phyloP scores from a whole-genome alignment of 352 stramenopile species.

The Stramenopiles sp. region DNA sequence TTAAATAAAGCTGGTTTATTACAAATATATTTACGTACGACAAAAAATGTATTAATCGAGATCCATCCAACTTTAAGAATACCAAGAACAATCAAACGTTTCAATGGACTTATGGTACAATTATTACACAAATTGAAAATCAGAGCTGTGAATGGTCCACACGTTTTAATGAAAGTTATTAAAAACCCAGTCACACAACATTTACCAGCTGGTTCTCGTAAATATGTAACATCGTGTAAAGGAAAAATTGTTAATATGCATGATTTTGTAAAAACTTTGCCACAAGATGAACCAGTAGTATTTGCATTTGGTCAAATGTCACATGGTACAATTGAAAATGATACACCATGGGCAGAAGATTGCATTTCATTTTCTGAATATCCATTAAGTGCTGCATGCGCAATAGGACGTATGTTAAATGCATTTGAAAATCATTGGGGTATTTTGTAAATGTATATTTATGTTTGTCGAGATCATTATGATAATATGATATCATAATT shows the following conservation, averaged over 20 bases:
- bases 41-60: slow-evolving; percentile 91
- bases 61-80: slow-evolving; percentile 93
- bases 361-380: slow-evolving; percentile 93
- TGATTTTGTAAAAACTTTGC: slow-evolving; percentile 72
- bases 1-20: slow-evolving; percentile 96
- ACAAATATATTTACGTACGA: slow-evolving; percentile 82
- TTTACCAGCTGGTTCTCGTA: slow-evolving; percentile 76
- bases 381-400: slow-evolving; percentile 79
- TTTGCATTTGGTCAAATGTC: slow-evolving; percentile 95
- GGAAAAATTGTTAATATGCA: slow-evolving; percentile 80
- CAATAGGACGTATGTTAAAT: slow-evolving; percentile 83
- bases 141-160: slow-evolving; percentile 79
- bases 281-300: slow-evolving; percentile 69
- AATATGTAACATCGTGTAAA: slow-evolving; percentile 70
- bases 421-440: slow-evolving; percentile 95
- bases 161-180: slow-evolving; percentile 95
- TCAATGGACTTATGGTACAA: slow-evolving; percentile 91
- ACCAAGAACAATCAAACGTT: slow-evolving; percentile 96
- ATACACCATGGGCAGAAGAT: slow-evolving; percentile 68
- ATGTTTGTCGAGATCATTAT: too few relatives aligned
- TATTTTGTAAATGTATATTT: slow-evolving; percentile 64
- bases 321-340: slow-evolving; percentile 78
- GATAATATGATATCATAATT: too few relatives aligned
- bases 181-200: slow-evolving; percentile 95
- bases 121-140: slow-evolving; percentile 99